These are phyloP conservation scores for Myrica gale DNA, from an alignment of 306 rosid species.

Conservation along the genomic window DNA sequence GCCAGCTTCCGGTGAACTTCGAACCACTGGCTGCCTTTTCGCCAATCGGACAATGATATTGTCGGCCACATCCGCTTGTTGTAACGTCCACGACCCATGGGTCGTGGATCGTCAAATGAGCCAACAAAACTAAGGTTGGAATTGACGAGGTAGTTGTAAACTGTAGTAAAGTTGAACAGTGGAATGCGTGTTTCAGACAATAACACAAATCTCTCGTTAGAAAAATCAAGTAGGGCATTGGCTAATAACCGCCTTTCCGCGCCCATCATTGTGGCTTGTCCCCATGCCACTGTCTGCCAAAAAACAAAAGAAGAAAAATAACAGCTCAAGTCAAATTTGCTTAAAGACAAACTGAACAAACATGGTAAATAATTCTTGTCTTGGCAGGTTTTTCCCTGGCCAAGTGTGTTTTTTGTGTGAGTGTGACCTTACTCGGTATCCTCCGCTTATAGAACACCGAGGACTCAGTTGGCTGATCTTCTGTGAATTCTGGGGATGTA, in stretches of 20 bases:
- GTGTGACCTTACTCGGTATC: slow-evolving; percentile 43
- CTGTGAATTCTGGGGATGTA: slow-evolving; percentile 20
- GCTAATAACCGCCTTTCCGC: slow-evolving; percentile 45
- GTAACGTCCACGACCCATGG: slow-evolving; percentile 32
- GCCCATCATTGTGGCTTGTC: slow-evolving; percentile 35
- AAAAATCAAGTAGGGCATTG: slow-evolving; percentile 48
- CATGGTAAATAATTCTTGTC: not conserved
- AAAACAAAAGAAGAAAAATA: not conserved
- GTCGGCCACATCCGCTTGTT: slow-evolving; percentile 29
- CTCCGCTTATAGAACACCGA: slow-evolving; percentile 36
- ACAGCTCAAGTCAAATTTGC: not conserved
- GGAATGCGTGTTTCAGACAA: slow-evolving; percentile 52
- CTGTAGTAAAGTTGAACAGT: slow-evolving; percentile 39
- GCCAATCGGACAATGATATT: slow-evolving; percentile 28
- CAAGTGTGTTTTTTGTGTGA: not conserved
- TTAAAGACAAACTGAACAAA: too few relatives aligned
- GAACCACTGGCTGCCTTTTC: slow-evolving; percentile 45
- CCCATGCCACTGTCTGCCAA: slow-evolving; percentile 42
- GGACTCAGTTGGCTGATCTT: slow-evolving; percentile 25
- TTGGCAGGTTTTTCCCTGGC: not conserved
- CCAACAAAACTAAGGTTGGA: slow-evolving; percentile 39
- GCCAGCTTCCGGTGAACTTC: slow-evolving; percentile 34
- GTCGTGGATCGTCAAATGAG: slow-evolving; percentile 32
- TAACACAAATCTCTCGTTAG: slow-evolving; percentile 48
- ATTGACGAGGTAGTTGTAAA: slow-evolving; percentile 36